Percentiles rank a stretch among this genome's conserved stretches.
These are phyloP conservation scores for Daldinia vernicosa DNA, from an alignment of 495 filamentous ascomycete genomes.

Conservation along the genomic window DNA sequence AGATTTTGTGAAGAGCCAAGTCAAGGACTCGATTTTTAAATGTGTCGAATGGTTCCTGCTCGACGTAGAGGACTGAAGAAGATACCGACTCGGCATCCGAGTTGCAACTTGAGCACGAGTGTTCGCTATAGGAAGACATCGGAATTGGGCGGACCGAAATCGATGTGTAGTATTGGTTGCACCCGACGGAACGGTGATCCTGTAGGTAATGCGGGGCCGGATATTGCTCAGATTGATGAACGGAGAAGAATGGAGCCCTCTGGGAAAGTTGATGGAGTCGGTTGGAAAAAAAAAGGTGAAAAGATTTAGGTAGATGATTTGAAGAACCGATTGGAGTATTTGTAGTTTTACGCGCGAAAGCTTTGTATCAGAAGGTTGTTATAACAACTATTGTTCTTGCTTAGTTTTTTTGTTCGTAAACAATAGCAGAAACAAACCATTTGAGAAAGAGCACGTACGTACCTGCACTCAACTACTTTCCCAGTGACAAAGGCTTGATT, in stretches of 20 bases:
- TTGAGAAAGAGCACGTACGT: neutral
- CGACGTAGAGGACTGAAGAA: slow-evolving; percentile 2
- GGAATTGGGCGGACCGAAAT: neutral
- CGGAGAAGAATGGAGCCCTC: neutral
- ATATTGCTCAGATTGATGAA: slow-evolving; percentile 1
- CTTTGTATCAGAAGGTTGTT: neutral
- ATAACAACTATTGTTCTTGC: neutral
- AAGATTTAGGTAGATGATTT: neutral
- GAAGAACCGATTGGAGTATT: neutral
- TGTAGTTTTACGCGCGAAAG: neutral
- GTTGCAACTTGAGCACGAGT: neutral
- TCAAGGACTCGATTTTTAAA: slow-evolving; percentile 1
- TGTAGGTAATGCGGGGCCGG: slow-evolving; percentile 5
- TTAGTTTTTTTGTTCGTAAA: neutral
- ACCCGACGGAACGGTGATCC: neutral
- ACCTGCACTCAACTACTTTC: neutral
- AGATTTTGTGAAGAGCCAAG: slow-evolving; percentile 9
- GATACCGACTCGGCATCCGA: neutral
- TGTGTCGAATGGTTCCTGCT: slow-evolving; percentile 13
- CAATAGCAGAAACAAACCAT: neutral
- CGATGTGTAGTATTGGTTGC: neutral
- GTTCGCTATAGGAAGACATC: neutral
- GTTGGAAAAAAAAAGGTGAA: neutral
- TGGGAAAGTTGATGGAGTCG: neutral
- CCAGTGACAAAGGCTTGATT: neutral